Percentiles rank a stretch among this genome's conserved stretches.
phyloP scores from a whole-genome alignment of 208 protist species.

The Acanthamoeba comandoni region DNA sequence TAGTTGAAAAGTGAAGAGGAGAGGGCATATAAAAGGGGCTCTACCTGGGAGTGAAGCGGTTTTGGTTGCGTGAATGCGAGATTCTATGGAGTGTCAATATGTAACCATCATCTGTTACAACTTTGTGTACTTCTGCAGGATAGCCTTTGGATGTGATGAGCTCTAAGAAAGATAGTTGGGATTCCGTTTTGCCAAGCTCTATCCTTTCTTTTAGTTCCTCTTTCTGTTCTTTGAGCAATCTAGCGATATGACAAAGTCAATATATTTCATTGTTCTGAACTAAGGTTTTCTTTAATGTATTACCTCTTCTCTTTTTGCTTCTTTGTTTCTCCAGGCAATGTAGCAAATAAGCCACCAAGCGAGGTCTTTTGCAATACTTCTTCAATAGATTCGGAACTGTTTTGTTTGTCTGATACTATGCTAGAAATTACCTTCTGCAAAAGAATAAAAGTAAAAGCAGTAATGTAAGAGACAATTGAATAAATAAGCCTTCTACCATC shows the following conservation, averaged over 20 bases:
- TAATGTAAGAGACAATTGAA: neutral
- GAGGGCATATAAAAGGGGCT: neutral
- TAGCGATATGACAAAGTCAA: neutral
- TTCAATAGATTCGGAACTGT: neutral
- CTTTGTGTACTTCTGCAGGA: constrained; percentile 37
- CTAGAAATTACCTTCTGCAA: neutral
- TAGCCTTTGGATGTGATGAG: constrained; percentile 42
- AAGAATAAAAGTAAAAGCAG: neutral
- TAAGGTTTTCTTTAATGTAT: neutral
- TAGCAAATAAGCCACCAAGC: neutral
- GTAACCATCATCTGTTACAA: constrained; percentile 40
- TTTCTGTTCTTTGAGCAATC: neutral
- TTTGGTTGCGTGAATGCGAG: neutral
- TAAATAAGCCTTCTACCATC: neutral
- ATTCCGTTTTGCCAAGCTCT: constrained; percentile 24
- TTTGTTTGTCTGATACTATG: neutral
- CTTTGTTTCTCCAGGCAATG: constrained; percentile 15
- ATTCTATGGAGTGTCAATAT: constrained; percentile 37
- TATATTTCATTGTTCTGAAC: constrained; percentile 19
- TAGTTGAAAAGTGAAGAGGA: neutral
- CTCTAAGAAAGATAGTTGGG: constrained; percentile 40
- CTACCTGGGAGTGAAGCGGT: neutral
- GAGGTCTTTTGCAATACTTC: neutral
- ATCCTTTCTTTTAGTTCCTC: constrained; percentile 22
- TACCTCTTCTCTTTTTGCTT: constrained; percentile 8